Evolutionary conservation across 2,329 filamentous ascomycete species (phyloP), one percentile per base, ranked within the genome.

Genomic region (Fusarium sp.): DNA sequence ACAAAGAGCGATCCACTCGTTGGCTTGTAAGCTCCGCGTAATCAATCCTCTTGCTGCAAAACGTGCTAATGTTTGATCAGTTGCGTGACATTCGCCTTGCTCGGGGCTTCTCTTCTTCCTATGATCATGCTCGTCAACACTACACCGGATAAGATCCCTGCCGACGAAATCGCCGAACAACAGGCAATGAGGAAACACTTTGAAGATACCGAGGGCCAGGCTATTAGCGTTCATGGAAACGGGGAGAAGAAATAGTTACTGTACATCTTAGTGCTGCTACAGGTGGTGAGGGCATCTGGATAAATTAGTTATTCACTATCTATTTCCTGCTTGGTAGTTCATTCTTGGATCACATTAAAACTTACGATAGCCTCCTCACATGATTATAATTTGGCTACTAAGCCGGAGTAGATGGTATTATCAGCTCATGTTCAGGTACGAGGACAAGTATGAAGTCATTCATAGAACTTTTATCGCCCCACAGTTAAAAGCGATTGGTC

Each of bases 51-150:
- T 4, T n/a, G 15, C 8, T 9, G 8, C 7, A 10, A 11, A 1
- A 23, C 1, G 4, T 2, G 2, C 7, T 8, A 4, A 15, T 4
- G 1, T 1, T 11, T 6, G 10, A 17, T 15, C 2, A 62, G 43
- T 8, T 62, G 43, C 17, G 59, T 62, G 4, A 45, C 57, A 0
- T 56, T 62, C 4, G 43, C 33, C 2, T 8, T 63, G 0, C 22
- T 62, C 3, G 58, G 43, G 8, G 59, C 57, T n/a, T 48, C 57
- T 1, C 37, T 63, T 3, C 10, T 62, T 3, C 57, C 59, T 6
- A 62, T 62, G 56, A 62, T 62, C 6, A 62, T 62, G 59, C 59
- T 62, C 3, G 59, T 62, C 7, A 62, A 62, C 11, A 55, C 17
- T 2, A 62, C 59, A 9, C 59, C 59, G 4, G 48, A 62, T 17